phyloP scores from a whole-genome alignment of 257 asterid genomes.

The Scutellaria galericulata region DNA sequence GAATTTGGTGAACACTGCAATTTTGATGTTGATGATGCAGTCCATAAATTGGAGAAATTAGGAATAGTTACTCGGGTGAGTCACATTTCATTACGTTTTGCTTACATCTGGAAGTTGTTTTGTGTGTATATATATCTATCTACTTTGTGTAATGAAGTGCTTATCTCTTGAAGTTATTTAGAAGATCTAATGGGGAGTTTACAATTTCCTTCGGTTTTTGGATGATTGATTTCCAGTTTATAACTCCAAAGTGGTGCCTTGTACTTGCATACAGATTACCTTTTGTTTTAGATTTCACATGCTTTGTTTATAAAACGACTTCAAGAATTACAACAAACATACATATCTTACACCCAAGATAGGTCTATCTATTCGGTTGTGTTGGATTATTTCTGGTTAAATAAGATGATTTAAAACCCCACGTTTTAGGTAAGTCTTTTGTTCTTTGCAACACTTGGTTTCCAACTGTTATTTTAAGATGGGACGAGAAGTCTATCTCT shows the following conservation, averaged over 20 bases:
- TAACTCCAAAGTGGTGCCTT: not conserved
- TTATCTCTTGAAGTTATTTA: not conserved
- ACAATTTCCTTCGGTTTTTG: not conserved
- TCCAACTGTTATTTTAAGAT: not conserved
- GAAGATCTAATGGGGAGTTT: constrained; percentile 1
- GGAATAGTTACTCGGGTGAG: constrained; percentile 92
- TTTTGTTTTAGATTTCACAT: constrained; percentile 4
- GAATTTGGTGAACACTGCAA: constrained; percentile 87
- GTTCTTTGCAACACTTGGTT: constrained; percentile 1
- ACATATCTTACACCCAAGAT: not conserved
- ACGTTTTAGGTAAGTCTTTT: not conserved
- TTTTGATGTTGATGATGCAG: constrained; percentile 94
- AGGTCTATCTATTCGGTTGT: not conserved
- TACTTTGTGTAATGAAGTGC: constrained; percentile 8
- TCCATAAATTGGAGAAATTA: constrained; percentile 83
- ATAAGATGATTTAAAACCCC: not conserved
- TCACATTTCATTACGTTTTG: constrained; percentile 27
- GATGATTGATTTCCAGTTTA: not conserved
- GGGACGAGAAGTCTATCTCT: not conserved
- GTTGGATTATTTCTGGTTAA: not conserved
- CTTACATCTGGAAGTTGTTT: not conserved
- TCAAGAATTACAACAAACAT: not conserved
- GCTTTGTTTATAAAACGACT: constrained; percentile 12
- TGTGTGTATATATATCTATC: not conserved
- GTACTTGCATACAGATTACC: not conserved